Conservation (phyloP, 805 yeast genomes). For the Wickerhamiella azyma region DNA sequence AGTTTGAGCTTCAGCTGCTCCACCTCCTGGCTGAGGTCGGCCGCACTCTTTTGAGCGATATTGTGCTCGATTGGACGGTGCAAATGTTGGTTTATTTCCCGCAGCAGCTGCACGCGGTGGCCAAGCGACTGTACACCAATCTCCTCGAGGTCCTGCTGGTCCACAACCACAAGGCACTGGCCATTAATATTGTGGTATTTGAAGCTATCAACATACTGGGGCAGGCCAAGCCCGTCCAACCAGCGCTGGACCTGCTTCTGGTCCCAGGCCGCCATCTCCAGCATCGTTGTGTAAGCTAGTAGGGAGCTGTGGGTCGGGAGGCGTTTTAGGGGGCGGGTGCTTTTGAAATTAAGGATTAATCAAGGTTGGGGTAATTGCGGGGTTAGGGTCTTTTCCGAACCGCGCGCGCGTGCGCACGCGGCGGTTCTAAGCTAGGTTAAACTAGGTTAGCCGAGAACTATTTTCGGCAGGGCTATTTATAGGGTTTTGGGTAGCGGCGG, state of each 20-base stretch:
- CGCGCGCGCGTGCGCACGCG: no score
- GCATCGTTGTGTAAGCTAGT: background rate
- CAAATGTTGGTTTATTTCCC: constrained; percentile 36
- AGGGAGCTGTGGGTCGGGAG: no score
- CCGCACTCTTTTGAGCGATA: background rate
- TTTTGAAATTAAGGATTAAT: no score
- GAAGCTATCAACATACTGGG: constrained; percentile 25
- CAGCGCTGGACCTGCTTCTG: constrained; percentile 8
- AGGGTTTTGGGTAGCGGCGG: no score
- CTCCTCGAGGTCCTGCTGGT: constrained; percentile 58
- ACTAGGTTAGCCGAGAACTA: no score
- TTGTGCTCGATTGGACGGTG: background rate
- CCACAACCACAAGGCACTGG: constrained; percentile 51
- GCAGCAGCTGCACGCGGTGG: constrained; percentile 46
- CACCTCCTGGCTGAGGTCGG: constrained; percentile 11
- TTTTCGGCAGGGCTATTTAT: no score
- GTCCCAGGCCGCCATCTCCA: constrained; percentile 8
- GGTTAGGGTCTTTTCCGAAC: no score
- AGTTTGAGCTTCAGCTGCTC: constrained; percentile 20
- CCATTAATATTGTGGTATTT: constrained; percentile 57
- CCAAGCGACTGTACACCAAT: constrained; percentile 46
- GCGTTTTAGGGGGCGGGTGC: no score
- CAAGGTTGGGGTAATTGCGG: no score
- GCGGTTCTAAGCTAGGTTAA: no score
- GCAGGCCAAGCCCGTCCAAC: constrained; percentile 7